A percentile compares a stretch with the other conserved stretches of the same genome.
Conservation (phyloP, 2,329 filamentous ascomycete genomes). For the Chaetomiaceae sp. region DNA sequence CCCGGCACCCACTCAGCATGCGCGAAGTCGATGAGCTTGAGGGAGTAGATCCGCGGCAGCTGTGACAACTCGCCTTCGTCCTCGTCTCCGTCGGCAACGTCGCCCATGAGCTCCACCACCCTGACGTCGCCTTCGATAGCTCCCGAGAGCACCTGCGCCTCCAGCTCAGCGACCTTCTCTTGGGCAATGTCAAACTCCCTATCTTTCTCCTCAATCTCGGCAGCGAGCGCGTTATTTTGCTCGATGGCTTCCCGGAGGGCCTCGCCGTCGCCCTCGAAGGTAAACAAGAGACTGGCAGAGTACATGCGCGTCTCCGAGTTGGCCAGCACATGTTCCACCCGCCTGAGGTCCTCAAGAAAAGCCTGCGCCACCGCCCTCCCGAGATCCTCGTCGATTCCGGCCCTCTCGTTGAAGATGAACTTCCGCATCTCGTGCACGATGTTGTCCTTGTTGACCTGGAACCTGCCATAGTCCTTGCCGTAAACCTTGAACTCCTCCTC, state of each 20-base stretch:
- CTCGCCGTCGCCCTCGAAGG: slow-evolving; percentile 59
- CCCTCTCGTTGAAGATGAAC: slow-evolving; percentile 55
- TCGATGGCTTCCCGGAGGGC: slow-evolving; percentile 50
- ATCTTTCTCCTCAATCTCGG: slow-evolving; percentile 38
- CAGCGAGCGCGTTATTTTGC: slow-evolving; percentile 48
- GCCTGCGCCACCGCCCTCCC: slow-evolving; percentile 51
- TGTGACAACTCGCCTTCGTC: slow-evolving; percentile 42
- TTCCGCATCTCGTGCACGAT: slow-evolving; percentile 50
- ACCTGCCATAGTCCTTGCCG: slow-evolving; percentile 59
- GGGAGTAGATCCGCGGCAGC: slow-evolving; percentile 63
- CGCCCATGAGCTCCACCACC: slow-evolving; percentile 14
- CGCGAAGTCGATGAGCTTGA: slow-evolving; percentile 96
- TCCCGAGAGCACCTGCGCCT: slow-evolving; percentile 1
- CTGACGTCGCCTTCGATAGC: slow-evolving; percentile 21
- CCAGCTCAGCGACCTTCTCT: background rate
- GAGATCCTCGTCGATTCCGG: slow-evolving; percentile 56
- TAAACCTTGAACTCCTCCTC: slow-evolving; percentile 56
- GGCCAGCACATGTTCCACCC: slow-evolving; percentile 50
- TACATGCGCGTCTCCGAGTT: slow-evolving; percentile 60
- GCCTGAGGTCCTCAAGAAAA: slow-evolving; percentile 50
- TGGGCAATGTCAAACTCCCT: slow-evolving; percentile 18
- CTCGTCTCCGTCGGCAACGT: slow-evolving; percentile 41
- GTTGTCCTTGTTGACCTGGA: slow-evolving; percentile 49
- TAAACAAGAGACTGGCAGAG: slow-evolving; percentile 58
- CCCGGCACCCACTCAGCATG: slow-evolving; percentile 83